Evolutionary conservation across 2,329 filamentous ascomycete genomes (phyloP), one percentile per base, ranked within the genome.

Genomic region (Exophiala alcalophila): DNA sequence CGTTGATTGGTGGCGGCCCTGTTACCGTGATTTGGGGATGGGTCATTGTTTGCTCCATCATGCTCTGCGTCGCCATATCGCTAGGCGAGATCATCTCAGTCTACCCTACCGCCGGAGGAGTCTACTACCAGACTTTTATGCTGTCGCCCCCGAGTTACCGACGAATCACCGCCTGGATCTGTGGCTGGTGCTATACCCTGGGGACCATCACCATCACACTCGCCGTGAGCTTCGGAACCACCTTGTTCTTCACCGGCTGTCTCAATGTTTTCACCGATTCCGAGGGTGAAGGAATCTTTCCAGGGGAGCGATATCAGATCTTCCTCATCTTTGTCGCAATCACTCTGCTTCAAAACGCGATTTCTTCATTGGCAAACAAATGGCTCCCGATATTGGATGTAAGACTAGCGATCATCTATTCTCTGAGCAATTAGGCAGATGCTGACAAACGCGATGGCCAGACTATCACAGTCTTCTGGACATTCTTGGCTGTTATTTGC

Each of bases 141-240:
- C 75, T 89, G 10, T 74, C 83, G 0, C 73, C 81, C 12, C 61
- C 73, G 18, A 64, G 62, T 11, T 83, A 77, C 66, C 79, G 83
- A 39, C 76, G 74, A 28, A 66, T 84, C 11, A 71, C 81, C 11
- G 80, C 80, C 21, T 88, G 81, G 78, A 77, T 85, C 35, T 84
- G 80, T 53, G 84, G 84, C 47, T 89, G 84, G 84, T 70, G 83
- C 15, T 89, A 85, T 60, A 76, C 86, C 12, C 80, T 87, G 37
- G 86, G 86, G 45, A 89, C 89, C 66, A 83, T 88, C 62, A 87
- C 83, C 53, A 90, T 90, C 55, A 88, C 84, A 0, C 71, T 88
- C n/a, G 77, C 83, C n/a, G 84, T 88, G 60, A n/a, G n/a, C n/a
- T n/a, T n/a, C n/a, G n/a, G n/a, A n/a, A n/a, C n/a, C 26, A 37